Conservation (phyloP, 139 green algal genomes). For the Parachlorella kessleri region DNA sequence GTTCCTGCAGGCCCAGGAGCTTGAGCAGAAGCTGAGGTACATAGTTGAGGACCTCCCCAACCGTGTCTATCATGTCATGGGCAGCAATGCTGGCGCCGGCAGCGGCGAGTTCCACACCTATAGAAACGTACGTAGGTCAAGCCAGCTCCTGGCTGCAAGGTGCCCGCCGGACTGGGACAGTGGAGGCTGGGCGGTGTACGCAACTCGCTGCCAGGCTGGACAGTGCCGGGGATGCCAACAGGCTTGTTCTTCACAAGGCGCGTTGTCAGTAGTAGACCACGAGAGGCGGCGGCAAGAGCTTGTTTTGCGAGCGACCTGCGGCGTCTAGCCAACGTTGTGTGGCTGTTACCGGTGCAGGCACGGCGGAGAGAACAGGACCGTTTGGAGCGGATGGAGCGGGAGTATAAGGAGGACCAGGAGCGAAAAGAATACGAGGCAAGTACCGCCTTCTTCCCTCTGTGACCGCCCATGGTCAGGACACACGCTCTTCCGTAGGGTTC, state of each 20-base stretch:
- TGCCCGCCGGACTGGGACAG: too few relatives aligned
- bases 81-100: slow-evolving; percentile 84
- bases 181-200: neutral
- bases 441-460: too few relatives aligned
- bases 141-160: neutral
- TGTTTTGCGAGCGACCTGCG: neutral
- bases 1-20: slow-evolving; percentile 70
- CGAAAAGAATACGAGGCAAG: neutral
- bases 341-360: slow-evolving; percentile 43
- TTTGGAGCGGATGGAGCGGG: slow-evolving; percentile 48
- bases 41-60: slow-evolving; percentile 84
- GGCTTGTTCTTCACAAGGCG: neutral
- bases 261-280: neutral
- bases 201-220: neutral
- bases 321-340: too few relatives aligned
- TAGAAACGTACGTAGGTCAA: slow-evolving; percentile 46
- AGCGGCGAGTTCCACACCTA: slow-evolving; percentile 93
- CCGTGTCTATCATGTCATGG: slow-evolving; percentile 74
- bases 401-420: slow-evolving; percentile 30
- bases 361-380: slow-evolving; percentile 66
- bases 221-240: neutral
- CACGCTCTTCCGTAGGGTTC: too few relatives aligned
- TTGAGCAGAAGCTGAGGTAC: slow-evolving; percentile 83
- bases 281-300: neutral
- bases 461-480: too few relatives aligned